Evolutionary conservation across 192 early-diverging fungal genomes (phyloP).

Genomic region (Phlyctochytrium bullatum): DNA sequence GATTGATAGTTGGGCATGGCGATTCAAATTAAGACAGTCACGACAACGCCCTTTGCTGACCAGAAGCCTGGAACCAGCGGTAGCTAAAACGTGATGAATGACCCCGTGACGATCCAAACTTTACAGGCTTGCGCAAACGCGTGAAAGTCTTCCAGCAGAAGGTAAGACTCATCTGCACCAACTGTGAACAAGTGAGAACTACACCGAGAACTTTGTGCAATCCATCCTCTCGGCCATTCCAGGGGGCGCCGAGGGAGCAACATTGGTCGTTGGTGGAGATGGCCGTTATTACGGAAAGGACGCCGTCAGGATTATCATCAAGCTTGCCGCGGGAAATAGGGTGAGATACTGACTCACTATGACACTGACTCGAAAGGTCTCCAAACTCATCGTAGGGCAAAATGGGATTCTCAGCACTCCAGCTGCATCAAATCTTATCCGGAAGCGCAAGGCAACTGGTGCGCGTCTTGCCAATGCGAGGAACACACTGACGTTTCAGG

Average conservation of each 20-base stretch:
- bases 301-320: constrained; percentile 85
- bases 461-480: constrained; percentile 1
- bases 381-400: constrained; percentile 85
- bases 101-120: not conserved
- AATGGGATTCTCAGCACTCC: constrained; percentile 94
- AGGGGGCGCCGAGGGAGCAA: constrained; percentile 69
- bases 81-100: constrained; percentile 7
- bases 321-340: constrained; percentile 78
- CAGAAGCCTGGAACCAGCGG: constrained; percentile 95
- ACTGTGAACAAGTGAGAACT: no score
- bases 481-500: constrained; percentile 34
- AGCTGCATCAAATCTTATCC: constrained; percentile 90
- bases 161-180: no score
- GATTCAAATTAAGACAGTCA: constrained; percentile 30
- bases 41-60: constrained; percentile 77
- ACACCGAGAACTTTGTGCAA: constrained; percentile 98
- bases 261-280: constrained; percentile 93
- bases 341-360: constrained; percentile 33
- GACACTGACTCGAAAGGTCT: constrained; percentile 49
- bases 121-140: constrained; percentile 83
- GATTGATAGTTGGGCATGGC: no score
- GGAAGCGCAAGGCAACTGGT: constrained; percentile 82
- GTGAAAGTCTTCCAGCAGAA: constrained; percentile 93
- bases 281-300: constrained; percentile 87
- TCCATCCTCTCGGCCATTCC: constrained; percentile 80